Percentiles rank a stretch among this genome's conserved stretches.
These are phyloP conservation scores for Simplicillium aogashimaense DNA, from an alignment of 2,329 filamentous ascomycete species.

Conservation along the genomic window DNA sequence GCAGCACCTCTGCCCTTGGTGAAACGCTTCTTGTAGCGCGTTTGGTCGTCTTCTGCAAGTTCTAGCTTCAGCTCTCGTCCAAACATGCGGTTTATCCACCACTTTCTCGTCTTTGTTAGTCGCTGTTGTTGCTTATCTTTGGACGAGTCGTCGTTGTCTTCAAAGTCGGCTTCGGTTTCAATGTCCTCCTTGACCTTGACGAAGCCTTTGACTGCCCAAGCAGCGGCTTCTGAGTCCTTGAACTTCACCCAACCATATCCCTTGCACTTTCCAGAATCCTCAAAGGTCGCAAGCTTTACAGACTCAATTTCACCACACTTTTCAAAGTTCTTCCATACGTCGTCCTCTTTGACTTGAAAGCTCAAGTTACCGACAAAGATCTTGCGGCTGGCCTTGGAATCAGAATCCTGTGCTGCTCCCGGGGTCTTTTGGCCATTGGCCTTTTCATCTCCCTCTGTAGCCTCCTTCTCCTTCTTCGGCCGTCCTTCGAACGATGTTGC, in stretches of 20 bases:
- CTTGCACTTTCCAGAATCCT: constrained; percentile 96
- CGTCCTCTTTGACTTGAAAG: constrained; percentile 73
- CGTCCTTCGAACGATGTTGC: constrained; percentile 85
- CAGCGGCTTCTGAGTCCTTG: constrained; percentile 64
- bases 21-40: constrained; percentile 88
- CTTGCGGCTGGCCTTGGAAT: constrained; percentile 60
- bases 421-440: constrained; percentile 17
- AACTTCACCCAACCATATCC: constrained; percentile 96
- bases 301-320: constrained; percentile 77
- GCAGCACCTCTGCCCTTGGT: constrained; percentile 52
- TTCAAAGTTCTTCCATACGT: constrained; percentile 69
- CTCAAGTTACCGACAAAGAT: constrained; percentile 88
- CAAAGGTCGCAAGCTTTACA: constrained; percentile 86
- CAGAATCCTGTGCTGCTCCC: constrained; percentile 18
- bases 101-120: constrained; percentile 54
- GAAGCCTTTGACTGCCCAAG: constrained; percentile 64
- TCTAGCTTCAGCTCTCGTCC: constrained; percentile 80
- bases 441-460: constrained; percentile 13
- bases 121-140: constrained; percentile 27
- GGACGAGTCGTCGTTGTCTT: constrained; percentile 32
- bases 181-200: constrained; percentile 59
- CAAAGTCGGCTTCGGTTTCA: constrained; percentile 52
- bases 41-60: constrained; percentile 83
- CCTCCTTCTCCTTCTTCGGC: constrained; percentile 52
- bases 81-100: constrained; percentile 78